Evolutionary conservation across 2,329 filamentous ascomycete genomes (phyloP), one percentile per base, ranked within the genome.

Genomic region (Penicillium janthinellum): DNA sequence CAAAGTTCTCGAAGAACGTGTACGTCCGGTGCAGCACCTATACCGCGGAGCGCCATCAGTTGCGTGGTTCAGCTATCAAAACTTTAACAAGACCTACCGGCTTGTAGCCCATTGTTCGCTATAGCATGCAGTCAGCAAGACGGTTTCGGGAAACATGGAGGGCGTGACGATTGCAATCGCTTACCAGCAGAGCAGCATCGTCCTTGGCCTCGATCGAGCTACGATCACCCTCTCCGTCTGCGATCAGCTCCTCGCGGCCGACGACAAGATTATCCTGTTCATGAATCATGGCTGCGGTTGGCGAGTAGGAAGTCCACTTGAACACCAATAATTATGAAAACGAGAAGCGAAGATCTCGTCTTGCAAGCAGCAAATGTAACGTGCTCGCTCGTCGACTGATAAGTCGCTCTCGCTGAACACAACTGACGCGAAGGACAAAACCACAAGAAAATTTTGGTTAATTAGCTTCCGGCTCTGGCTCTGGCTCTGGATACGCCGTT

Each of bases 21-120:
- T 85, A 86, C 39, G 82, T 84, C 61, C 84, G 77, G 70, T 85
- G 83, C 41, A 86, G 75, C 53, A 84, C 81, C 83, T 85, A 59
- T 51, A 11, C 37, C 15, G 35, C 15, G 57, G 58, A 68, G 61
- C 67, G 62, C 4, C 4, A 56, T 55, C 14, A 59, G 45, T 45
- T 63, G 25, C 25, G 37, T 10, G 44, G 20, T 28, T 31, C 15
- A 42, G 15, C 39, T 39, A 47, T 22, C 20, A 11, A 17, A 58
- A 35, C 14, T 38, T 52, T 28, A 48, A 45, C 15, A 31, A 17
- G 15, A 69, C 78, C 62, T 76, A 84, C 82, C 68, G 83, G 82
- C 69, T 84, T 83, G 62, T 84, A 84, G 51, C 82, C 82, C 70
- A 84, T 75, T n/a, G 78, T 78, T 72, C 79, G 77, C 78, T 79